Conservation (phyloP, 225 moss, liverwort and hornwort genomes). For the Sphagnum contortum region DNA sequence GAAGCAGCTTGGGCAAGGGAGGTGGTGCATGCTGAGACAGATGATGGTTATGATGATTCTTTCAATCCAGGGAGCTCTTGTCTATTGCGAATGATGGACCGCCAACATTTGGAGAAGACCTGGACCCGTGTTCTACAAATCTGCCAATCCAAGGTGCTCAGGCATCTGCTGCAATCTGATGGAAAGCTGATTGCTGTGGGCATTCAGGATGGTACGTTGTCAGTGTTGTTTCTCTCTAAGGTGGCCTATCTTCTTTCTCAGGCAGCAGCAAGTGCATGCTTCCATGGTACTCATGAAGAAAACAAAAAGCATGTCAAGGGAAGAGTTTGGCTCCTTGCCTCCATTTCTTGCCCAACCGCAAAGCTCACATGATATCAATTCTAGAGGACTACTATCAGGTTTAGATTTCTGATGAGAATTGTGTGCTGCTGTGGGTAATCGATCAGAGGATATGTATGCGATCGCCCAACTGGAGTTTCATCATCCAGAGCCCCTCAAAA, state of each 20-base stretch:
- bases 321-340: too few species aligned
- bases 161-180: constrained; percentile 56
- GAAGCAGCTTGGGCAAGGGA: constrained; percentile 36
- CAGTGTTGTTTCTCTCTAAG: background rate
- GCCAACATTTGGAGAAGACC: constrained; percentile 46
- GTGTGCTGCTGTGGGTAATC: background rate
- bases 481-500: constrained; percentile 65
- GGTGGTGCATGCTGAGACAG: constrained; percentile 16
- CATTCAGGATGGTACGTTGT: constrained; percentile 21
- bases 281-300: too few species aligned
- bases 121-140: constrained; percentile 61
- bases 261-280: too few species aligned
- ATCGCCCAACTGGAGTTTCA: constrained; percentile 76
- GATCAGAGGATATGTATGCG: constrained; percentile 43
- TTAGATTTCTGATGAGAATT: background rate
- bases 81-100: constrained; percentile 28
- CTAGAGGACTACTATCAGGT: too few species aligned
- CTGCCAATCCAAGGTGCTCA: constrained; percentile 56
- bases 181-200: constrained; percentile 51
- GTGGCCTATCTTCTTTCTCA: background rate
- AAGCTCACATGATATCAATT: too few species aligned
- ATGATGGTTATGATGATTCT: too few species aligned
- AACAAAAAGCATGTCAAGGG: too few species aligned
- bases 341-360: too few species aligned
- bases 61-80: constrained; percentile 6